Evolutionary conservation across 2,329 filamentous ascomycete genomes (phyloP).

Genomic region (Ilyonectria mors-panacis): DNA sequence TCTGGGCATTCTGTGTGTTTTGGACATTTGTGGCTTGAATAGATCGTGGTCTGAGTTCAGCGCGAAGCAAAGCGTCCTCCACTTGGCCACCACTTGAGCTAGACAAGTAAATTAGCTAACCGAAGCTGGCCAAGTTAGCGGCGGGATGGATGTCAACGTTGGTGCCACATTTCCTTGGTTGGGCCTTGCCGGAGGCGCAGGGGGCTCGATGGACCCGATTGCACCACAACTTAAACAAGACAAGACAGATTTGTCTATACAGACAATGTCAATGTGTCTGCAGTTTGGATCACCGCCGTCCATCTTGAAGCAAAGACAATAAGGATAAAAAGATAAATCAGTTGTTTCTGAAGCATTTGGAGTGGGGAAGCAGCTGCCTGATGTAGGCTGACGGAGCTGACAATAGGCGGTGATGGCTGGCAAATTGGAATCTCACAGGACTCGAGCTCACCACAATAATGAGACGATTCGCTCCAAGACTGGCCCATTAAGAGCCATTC

Average conservation of each 20-base stretch:
- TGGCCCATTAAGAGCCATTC: too few species aligned
- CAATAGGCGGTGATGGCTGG: background rate
- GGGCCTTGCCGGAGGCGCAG: background rate
- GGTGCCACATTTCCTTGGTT: background rate
- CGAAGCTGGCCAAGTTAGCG: slow-evolving; percentile 2
- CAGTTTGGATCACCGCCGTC: background rate
- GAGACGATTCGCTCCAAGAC: too few species aligned
- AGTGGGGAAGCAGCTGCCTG: background rate
- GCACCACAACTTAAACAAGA: background rate
- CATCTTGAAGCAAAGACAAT: background rate
- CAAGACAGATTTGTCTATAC: background rate
- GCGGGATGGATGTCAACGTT: background rate
- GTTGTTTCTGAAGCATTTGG: background rate
- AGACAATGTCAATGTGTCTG: slow-evolving; percentile 3
- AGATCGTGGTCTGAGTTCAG: background rate
- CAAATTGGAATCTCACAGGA: background rate
- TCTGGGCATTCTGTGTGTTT: background rate
- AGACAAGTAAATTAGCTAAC: background rate
- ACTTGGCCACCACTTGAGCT: background rate
- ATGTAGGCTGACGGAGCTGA: background rate
- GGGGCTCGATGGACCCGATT: background rate
- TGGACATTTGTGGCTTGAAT: background rate
- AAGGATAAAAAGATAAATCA: background rate
- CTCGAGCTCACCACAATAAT: too few species aligned
- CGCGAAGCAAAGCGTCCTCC: background rate